Base-by-base conservation (phyloP, 805 yeast species). In the Suhomyces prunicola region DNA sequence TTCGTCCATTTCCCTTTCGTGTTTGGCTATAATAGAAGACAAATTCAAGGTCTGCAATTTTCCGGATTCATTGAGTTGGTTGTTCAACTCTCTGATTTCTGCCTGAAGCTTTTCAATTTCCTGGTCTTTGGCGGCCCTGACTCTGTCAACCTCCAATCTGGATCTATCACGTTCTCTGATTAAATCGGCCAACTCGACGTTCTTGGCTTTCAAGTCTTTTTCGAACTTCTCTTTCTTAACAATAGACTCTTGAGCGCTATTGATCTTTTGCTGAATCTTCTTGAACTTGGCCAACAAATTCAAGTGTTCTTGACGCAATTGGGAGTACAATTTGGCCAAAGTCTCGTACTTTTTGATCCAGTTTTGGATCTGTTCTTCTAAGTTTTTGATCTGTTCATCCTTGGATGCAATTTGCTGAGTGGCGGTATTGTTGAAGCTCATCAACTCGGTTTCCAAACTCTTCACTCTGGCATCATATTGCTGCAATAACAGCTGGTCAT, bases 311-410 rank as follows among this genome's bases (percentile, higher is more conserved):
- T 89, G 96, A 65, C 97, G 86, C 60, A 92, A 76, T 70, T 91
- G 97, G 1, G 96, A 86, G 68, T 92, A 92, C 58, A 92, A 76
- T 63, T 90, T 90, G 5, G 97, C 97, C 57, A 92, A 77, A 0
- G 94, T 80, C 64, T 91, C 97, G 70, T 92, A 92, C 72, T 92
- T 92, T 50, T 82, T 82, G 56, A 88, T 84, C 96, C 97, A 92
- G 55, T 82, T 80, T 26, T 69, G 74, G 42, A 88, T 78, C 69
- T 91, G 96, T 50, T 88, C 92, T 62, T 87, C 90, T 46, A 90
- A 67, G 50, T 80, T 77, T 17, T 50, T 78, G 46, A 88, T 72
- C 61, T 86, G 85, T 56, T 89, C 94, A 59, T 88, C 90, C 61
- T 88, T 90, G 5, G 91, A 79, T 2, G 83, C 83, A 40, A 90